phyloP scores from a whole-genome alignment of 495 filamentous ascomycete genomes.

The Darksidea phi region DNA sequence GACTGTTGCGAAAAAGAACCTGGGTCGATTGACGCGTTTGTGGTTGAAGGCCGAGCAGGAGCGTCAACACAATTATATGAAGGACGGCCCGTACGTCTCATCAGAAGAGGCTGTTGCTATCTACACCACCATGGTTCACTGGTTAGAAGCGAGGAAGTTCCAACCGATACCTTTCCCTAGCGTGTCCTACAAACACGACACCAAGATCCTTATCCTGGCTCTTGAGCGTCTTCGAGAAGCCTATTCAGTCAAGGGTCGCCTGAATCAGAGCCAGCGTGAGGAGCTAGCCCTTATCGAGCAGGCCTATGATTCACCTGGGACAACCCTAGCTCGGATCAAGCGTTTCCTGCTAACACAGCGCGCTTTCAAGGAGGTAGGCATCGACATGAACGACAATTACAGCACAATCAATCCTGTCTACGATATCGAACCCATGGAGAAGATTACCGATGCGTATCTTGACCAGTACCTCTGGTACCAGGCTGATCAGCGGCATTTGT shows the following conservation, averaged over 20 bases:
- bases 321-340: conserved; percentile 94
- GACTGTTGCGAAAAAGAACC: conserved; percentile 98
- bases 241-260: conserved; percentile 94
- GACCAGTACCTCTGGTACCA: conserved; percentile 99
- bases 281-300: conserved; percentile 97
- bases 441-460: conserved; percentile 98
- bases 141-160: conserved; percentile 97
- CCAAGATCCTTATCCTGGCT: conserved; percentile 96
- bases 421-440: conserved; percentile 98
- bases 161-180: conserved; percentile 98
- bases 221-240: conserved; percentile 92
- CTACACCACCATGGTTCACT: conserved; percentile 98
- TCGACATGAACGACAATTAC: conserved; percentile 99
- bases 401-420: conserved; percentile 98
- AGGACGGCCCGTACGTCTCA: conserved; percentile 97
- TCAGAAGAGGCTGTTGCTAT: conserved; percentile 98
- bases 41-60: conserved; percentile 99
- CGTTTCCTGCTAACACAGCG: conserved; percentile 94
- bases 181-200: conserved; percentile 99
- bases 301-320: conserved; percentile 96
- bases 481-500: conserved; percentile 95
- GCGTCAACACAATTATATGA: conserved; percentile 98
- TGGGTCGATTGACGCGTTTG: conserved; percentile 87
- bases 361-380: conserved; percentile 98
- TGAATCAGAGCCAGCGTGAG: conserved; percentile 97